Percentiles rank a stretch among this genome's conserved stretches.
These are phyloP conservation scores for Powellomyces hirtus DNA, from an alignment of 192 early-diverging fungal species.

Conservation along the genomic window DNA sequence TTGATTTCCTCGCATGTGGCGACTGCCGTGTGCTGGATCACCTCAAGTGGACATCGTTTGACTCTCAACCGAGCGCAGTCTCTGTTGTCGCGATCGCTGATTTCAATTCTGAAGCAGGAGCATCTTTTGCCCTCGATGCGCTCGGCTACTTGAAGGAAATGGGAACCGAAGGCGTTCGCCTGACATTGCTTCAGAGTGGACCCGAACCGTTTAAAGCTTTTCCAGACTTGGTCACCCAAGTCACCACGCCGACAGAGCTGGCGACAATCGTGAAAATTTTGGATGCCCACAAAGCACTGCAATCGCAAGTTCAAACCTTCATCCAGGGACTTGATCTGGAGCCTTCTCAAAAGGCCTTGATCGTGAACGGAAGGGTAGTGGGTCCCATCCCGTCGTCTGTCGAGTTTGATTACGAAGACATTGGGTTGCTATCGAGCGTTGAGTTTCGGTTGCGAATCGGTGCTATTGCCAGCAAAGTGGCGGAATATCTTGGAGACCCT, in stretches of 20 bases:
- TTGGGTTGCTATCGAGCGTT: constrained; percentile 54
- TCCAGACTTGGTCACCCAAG: neutral
- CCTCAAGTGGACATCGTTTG: neutral
- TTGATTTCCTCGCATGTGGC: constrained; percentile 7
- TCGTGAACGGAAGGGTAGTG: constrained; percentile 41
- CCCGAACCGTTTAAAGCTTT: neutral
- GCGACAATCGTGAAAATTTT: no score
- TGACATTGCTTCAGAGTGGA: constrained; percentile 13
- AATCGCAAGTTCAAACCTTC: neutral
- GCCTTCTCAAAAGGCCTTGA: constrained; percentile 22
- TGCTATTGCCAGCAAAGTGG: constrained; percentile 28
- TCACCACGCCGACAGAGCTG: no score
- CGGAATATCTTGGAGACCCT: neutral
- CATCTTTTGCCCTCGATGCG: constrained; percentile 35
- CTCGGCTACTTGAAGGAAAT: constrained; percentile 14
- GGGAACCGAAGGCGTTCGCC: constrained; percentile 1
- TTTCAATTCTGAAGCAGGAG: constrained; percentile 39
- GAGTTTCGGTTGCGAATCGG: constrained; percentile 50
- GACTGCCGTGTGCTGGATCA: neutral
- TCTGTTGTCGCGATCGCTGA: constrained; percentile 36
- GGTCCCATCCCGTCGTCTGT: constrained; percentile 25
- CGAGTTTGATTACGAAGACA: constrained; percentile 53
- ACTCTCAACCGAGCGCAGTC: neutral
- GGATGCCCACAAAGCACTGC: neutral
- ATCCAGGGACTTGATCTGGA: constrained; percentile 12